Evolutionary conservation across 192 early-diverging fungal genomes (phyloP).

Genomic region (Cladochytrium replicatum): DNA sequence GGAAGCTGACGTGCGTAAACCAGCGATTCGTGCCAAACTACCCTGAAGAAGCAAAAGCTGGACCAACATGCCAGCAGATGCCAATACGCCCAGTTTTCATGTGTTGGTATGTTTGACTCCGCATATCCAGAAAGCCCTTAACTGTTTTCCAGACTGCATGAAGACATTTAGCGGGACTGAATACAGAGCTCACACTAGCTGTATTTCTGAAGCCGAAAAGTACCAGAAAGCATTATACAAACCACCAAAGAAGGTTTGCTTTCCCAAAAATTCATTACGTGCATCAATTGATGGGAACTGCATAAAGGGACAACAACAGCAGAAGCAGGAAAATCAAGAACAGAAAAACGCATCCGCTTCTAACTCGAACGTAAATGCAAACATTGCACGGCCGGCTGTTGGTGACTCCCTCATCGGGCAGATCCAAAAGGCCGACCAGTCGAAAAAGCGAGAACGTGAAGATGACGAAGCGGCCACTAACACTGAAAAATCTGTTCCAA

Average conservation of each 20-base stretch:
- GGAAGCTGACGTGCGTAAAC: too few relatives aligned
- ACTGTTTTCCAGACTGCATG: conserved; percentile 56
- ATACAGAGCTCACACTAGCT: conserved; percentile 76
- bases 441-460: too few relatives aligned
- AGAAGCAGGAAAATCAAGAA: conserved; percentile 12
- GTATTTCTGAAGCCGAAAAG: conserved; percentile 91
- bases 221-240: conserved; percentile 80
- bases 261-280: too few relatives aligned
- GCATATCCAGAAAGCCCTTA: neutral
- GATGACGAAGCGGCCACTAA: too few relatives aligned
- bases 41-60: conserved; percentile 90
- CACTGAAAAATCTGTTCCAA: too few relatives aligned
- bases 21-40: conserved; percentile 49
- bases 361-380: conserved; percentile 6
- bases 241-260: conserved; percentile 60
- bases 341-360: conserved; percentile 2
- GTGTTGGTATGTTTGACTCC: conserved; percentile 59
- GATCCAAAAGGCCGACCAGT: conserved; percentile 17
- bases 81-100: conserved; percentile 70
- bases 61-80: conserved; percentile 79
- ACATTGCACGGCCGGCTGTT: conserved; percentile 22
- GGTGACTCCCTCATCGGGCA: conserved; percentile 27
- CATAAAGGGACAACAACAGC: conserved; percentile 2
- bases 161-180: conserved; percentile 72
- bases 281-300: too few relatives aligned